These are phyloP conservation scores for Penicillium pancosmium DNA, from an alignment of 495 filamentous ascomycete genomes.

Conservation along the genomic window DNA sequence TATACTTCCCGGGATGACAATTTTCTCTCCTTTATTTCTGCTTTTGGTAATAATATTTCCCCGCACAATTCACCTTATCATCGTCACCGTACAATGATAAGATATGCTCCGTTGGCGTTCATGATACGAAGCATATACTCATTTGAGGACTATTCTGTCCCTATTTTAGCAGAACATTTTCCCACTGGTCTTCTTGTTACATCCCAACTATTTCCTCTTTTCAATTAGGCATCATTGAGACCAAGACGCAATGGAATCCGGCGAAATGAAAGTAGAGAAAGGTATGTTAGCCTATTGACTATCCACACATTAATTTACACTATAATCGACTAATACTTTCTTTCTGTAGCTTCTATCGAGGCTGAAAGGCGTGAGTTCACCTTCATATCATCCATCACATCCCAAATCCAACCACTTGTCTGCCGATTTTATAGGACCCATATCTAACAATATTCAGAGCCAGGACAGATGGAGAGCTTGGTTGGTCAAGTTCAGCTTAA, in stretches of 20 bases:
- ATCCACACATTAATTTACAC: too few species aligned
- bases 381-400: not conserved
- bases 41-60: constrained; percentile 15
- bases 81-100: not conserved
- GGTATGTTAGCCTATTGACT: not conserved
- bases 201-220: not conserved
- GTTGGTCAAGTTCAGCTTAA: constrained; percentile 12
- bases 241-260: not conserved
- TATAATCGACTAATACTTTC: too few species aligned
- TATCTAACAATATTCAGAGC: not conserved
- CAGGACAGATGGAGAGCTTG: not conserved
- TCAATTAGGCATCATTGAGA: not conserved
- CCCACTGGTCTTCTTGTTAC: not conserved
- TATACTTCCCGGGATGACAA: not conserved
- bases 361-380: not conserved
- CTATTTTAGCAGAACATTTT: not conserved
- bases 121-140: constrained; percentile 3
- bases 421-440: not conserved
- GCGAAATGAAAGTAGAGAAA: constrained; percentile 1
- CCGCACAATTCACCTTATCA: constrained; percentile 14
- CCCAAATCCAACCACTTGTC: not conserved
- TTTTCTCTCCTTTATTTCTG: constrained; percentile 11
- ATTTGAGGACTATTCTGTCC: not conserved
- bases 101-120: not conserved
- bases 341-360: not conserved